Conservation (phyloP, 75 land plant species). For the Picea sitchensis region DNA sequence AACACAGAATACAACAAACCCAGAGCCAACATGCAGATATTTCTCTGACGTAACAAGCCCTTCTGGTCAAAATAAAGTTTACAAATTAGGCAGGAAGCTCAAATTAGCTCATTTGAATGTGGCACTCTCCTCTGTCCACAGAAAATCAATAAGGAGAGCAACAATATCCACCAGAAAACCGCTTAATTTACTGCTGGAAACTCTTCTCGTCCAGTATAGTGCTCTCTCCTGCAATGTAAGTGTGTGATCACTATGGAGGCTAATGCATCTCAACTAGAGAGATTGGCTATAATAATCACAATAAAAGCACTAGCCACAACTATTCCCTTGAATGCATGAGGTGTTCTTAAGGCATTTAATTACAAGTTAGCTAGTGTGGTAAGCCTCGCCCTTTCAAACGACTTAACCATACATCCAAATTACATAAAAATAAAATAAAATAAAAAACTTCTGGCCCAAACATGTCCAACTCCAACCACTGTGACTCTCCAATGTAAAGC, state of each 20-base stretch:
- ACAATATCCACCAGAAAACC: neutral
- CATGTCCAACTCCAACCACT: neutral
- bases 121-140: neutral
- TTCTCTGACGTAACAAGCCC: neutral
- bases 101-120: neutral
- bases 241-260: neutral
- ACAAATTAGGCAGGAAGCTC: neutral
- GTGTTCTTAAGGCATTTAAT: neutral
- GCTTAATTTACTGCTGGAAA: neutral
- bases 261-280: neutral
- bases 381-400: neutral
- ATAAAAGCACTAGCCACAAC: neutral
- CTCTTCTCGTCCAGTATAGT: neutral
- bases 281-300: neutral
- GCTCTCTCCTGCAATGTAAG: neutral
- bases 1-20: neutral
- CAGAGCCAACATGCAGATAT: neutral
- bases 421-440: neutral
- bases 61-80: neutral
- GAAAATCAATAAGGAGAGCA: neutral
- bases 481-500: constrained; percentile 1
- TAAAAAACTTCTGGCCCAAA: neutral
- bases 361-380: neutral
- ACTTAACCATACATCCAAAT: neutral
- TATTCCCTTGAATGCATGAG: neutral